phyloP scores from a whole-genome alignment of 1,139 yeast genomes.

The Schwanniomyces etchellsii region DNA sequence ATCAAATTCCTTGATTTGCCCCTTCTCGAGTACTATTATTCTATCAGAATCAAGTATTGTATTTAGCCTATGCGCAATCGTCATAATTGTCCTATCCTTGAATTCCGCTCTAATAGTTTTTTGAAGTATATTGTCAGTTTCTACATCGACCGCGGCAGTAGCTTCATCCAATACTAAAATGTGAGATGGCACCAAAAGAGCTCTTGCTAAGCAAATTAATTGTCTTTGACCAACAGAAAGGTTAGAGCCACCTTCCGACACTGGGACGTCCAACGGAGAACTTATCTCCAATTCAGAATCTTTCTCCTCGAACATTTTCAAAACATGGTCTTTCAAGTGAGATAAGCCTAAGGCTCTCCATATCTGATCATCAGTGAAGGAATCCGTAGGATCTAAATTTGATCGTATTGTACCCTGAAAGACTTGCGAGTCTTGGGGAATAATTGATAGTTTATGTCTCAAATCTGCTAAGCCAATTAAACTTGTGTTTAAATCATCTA shows the following conservation, averaged over 20 bases:
- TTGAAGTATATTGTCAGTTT: constrained; percentile 84
- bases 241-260: constrained; percentile 83
- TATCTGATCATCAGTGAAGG: constrained; percentile 65
- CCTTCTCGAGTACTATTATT: constrained; percentile 81
- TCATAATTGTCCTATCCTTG: constrained; percentile 81
- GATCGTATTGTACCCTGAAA: constrained; percentile 88
- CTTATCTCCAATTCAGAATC: constrained; percentile 20
- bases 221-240: constrained; percentile 90
- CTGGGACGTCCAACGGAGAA: constrained; percentile 55
- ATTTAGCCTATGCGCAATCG: constrained; percentile 92
- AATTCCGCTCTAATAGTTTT: constrained; percentile 83
- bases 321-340: constrained; percentile 73
- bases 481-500: constrained; percentile 68
- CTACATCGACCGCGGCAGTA: constrained; percentile 96
- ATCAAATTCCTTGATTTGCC: constrained; percentile 84
- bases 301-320: constrained; percentile 45
- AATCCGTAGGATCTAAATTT: constrained; percentile 80
- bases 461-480: constrained; percentile 76
- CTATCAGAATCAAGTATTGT: constrained; percentile 90
- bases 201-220: constrained; percentile 86
- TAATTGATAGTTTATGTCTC: constrained; percentile 80
- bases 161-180: constrained; percentile 90
- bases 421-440: constrained; percentile 96
- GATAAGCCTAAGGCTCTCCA: constrained; percentile 86
- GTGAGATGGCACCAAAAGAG: constrained; percentile 71